A percentile compares a stretch with the other conserved stretches of the same genome.
phyloP scores from a whole-genome alignment of 257 asterid species.

The Galeopsis tetrahit region DNA sequence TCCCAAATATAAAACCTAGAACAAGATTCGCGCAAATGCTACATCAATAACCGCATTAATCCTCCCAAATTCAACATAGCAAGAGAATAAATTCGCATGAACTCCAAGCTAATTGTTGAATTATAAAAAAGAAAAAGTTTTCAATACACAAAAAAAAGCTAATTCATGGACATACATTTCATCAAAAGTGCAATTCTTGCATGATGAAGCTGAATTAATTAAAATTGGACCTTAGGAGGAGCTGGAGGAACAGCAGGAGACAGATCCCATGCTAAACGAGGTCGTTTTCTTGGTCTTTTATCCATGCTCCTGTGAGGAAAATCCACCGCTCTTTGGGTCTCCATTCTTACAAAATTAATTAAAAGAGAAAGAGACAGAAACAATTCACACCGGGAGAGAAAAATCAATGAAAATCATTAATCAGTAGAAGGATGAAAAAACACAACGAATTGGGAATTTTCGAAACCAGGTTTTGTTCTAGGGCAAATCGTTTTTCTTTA shows the following conservation, averaged over 20 bases:
- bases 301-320: conserved; percentile 66
- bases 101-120: conserved; percentile 10
- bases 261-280: conserved; percentile 77
- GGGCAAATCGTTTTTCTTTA: conserved; percentile 11
- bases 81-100: background rate
- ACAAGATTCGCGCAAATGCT: background rate
- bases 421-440: conserved; percentile 14
- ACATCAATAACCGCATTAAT: conserved; percentile 16
- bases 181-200: background rate
- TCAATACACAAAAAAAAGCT: background rate
- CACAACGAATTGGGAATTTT: background rate
- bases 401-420: conserved; percentile 13
- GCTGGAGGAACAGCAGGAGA: conserved; percentile 55
- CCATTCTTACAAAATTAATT: conserved; percentile 45
- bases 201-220: background rate
- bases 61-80: conserved; percentile 4
- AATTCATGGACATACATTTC: conserved; percentile 11
- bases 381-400: conserved; percentile 29
- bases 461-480: conserved; percentile 22
- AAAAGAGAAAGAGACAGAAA: background rate
- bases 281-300: conserved; percentile 77
- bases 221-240: conserved; percentile 55
- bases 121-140: background rate
- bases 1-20: conserved; percentile 23
- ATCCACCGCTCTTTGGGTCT: conserved; percentile 68